phyloP scores from a whole-genome alignment of 164 flowering plant species.

The Stephania yunnanensis region DNA sequence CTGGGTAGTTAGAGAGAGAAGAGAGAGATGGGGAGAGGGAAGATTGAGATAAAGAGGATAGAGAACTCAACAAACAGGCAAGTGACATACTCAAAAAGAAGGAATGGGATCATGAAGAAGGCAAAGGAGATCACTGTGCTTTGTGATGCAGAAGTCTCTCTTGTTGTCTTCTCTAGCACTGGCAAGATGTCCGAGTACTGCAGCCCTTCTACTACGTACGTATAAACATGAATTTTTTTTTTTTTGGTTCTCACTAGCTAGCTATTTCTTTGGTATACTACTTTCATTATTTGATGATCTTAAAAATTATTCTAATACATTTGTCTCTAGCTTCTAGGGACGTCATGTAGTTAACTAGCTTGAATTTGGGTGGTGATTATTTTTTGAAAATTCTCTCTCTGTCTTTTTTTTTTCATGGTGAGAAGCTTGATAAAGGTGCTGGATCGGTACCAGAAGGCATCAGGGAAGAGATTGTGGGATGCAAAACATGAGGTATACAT shows the following conservation, averaged over 20 bases:
- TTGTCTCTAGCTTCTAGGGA: background rate
- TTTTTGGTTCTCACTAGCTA: background rate
- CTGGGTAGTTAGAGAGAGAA: background rate
- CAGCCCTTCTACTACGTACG: slow-evolving; percentile 52
- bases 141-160: slow-evolving; percentile 77
- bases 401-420: background rate
- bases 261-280: no score
- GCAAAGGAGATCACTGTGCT: slow-evolving; percentile 69
- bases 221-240: background rate
- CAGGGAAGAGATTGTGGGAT: slow-evolving; percentile 83
- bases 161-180: slow-evolving; percentile 53
- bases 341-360: background rate
- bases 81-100: slow-evolving; percentile 77
- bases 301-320: background rate
- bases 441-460: slow-evolving; percentile 48
- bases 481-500: slow-evolving; percentile 88
- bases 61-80: slow-evolving; percentile 75
- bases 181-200: slow-evolving; percentile 61
- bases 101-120: slow-evolving; percentile 70
- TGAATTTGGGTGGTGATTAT: background rate
- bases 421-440: slow-evolving; percentile 47
- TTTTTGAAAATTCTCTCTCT: background rate
- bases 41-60: slow-evolving; percentile 88
- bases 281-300: background rate
- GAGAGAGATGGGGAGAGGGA: slow-evolving; percentile 57